Evolutionary conservation across 305 asterid genomes (phyloP).

Genomic region (Solanum hybrid): DNA sequence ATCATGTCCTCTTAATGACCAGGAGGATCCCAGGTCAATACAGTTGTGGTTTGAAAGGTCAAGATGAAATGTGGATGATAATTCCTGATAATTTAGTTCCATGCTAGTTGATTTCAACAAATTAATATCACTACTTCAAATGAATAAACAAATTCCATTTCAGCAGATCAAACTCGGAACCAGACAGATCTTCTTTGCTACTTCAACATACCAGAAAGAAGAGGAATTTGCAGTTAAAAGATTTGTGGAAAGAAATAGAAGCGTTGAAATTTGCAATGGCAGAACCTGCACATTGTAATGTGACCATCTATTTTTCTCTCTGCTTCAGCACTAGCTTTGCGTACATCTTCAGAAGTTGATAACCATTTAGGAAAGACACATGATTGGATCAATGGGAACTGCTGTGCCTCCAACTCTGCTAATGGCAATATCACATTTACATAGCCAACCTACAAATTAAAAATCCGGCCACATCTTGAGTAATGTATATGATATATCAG

Average conservation of each 20-base stretch:
- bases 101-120: neutral
- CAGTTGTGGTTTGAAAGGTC: neutral
- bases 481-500: neutral
- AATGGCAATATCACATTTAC: conserved; percentile 59
- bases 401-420: conserved; percentile 85
- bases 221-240: neutral
- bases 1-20: neutral
- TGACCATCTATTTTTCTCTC: conserved; percentile 81
- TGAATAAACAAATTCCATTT: neutral
- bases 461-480: neutral
- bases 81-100: neutral
- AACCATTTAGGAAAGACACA: conserved; percentile 79
- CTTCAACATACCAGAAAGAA: neutral
- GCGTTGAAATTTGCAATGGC: neutral
- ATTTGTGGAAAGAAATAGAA: neutral
- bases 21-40: neutral
- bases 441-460: conserved; percentile 48
- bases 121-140: neutral
- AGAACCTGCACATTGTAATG: conserved; percentile 64
- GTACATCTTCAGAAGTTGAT: conserved; percentile 59
- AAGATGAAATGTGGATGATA: neutral
- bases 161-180: neutral
- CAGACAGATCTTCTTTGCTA: neutral
- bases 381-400: conserved; percentile 85
- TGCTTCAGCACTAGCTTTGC: conserved; percentile 88